Conservation (phyloP, 2,329 filamentous ascomycete species). For the Fusarium euwallaceae region DNA sequence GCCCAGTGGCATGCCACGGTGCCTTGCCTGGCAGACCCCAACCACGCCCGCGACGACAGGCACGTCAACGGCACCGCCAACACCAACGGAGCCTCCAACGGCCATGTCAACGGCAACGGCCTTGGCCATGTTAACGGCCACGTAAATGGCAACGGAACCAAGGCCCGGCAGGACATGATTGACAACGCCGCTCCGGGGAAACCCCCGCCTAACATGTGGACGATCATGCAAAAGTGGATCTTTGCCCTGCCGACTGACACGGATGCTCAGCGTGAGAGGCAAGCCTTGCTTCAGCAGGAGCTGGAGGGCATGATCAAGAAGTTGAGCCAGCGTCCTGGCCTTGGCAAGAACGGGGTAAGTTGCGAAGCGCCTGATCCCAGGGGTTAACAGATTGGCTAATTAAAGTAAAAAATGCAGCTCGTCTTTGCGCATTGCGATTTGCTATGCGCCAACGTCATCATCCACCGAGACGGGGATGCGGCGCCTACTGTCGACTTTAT, state of each 20-base stretch:
- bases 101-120: slow-evolving; percentile 52
- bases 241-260: slow-evolving; percentile 82
- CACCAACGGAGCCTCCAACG: slow-evolving; percentile 42
- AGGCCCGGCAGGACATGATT: slow-evolving; percentile 56
- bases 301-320: slow-evolving; percentile 76
- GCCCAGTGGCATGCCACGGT: slow-evolving; percentile 92
- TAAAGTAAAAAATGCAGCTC: slow-evolving; percentile 63
- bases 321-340: slow-evolving; percentile 81
- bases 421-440: slow-evolving; percentile 97
- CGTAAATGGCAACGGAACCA: slow-evolving; percentile 45
- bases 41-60: slow-evolving; percentile 32
- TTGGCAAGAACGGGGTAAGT: slow-evolving; percentile 81
- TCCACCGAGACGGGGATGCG: slow-evolving; percentile 64
- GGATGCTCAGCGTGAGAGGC: slow-evolving; percentile 75
- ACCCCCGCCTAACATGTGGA: slow-evolving; percentile 90
- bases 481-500: slow-evolving; percentile 77
- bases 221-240: slow-evolving; percentile 96
- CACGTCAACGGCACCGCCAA: slow-evolving; percentile 55
- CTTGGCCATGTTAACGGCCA: slow-evolving; percentile 49
- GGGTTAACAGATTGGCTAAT: slow-evolving; percentile 29
- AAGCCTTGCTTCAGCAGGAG: slow-evolving; percentile 79
- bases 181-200: slow-evolving; percentile 72
- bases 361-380: not conserved
- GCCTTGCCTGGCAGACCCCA: slow-evolving; percentile 64
- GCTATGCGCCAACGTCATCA: slow-evolving; percentile 95